Evolutionary conservation across 495 filamentous ascomycete genomes (phyloP), one percentile per base, ranked within the genome.

Genomic region (Thozetella sp.): DNA sequence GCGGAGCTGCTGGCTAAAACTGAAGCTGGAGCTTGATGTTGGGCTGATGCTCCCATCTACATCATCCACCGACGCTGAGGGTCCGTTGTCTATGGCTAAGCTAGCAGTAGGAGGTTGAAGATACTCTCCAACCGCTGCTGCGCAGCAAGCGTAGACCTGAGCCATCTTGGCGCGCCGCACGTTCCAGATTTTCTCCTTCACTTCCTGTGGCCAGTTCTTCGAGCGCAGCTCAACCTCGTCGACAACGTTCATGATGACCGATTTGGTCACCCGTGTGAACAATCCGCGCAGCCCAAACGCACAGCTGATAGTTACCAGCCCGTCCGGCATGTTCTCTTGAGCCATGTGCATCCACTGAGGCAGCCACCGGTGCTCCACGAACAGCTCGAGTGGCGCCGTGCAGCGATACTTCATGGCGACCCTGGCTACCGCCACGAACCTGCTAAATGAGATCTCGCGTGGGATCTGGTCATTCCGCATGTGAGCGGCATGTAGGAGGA

Each of bases 401-500:
- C 75, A 78, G 17, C 62, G 71, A 58, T 78, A 79, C 48, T 67
- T 60, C 22, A 72, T 54, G 30, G 71, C 74, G 4, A 68, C 67
- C 37, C 73, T 66, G 6, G 76, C 71, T 45, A 79, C 68, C 19
- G 69, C 70, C 20, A 79, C 75, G 57, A 79, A 76, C n/a, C 72
- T 60, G 20, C 58, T 57, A 59, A 76, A 79, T 2, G 58, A 51
- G 17, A 78, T 65, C 17, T 70, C 55, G 22, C 71, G 66, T 2
- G 76, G 76, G 22, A 79, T 61, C 51, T 69, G 66, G 25, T 69
- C 61, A 17, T 66, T 68, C 53, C 75, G 76, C 68, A 78, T 77
- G 58, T 79, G 76, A 6, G 73, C 75, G 13, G 75, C 75, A 51
- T 73, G 70, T 11, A 79, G 75, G 13, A 79, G 56, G 13, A 72